Base-by-base conservation (phyloP, 225 moss, liverwort and hornwort species). In the Pleurozium schreberi region DNA sequence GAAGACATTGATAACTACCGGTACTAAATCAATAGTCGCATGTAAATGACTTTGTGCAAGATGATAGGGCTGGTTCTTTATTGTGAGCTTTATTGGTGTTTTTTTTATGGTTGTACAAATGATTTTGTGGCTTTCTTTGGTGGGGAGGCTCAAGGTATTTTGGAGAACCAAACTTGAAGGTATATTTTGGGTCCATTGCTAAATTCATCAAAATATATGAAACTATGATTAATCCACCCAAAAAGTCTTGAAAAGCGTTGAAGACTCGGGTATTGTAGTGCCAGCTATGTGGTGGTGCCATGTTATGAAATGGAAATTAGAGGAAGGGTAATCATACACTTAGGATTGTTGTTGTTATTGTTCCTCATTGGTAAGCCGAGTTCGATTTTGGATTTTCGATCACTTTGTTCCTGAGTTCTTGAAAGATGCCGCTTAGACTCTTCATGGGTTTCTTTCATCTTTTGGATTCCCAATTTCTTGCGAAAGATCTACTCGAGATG, bases 311-410 rank as follows among this genome's bases (percentile, higher is more conserved):
- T 28, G 43, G 78, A 68, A 65, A 85, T 40, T 17, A 47, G 31
- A 86, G 53, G 70, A 64, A 60, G 21, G 47, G 40, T 49, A 66
- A 75, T 28, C 13, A 30, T 94, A 93, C 93, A 92, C n/a, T n/a
- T n/a, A 66, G 31, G 91, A 84, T 84, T 96, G 89, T 60, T 93
- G 91, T 88, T 92, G 91, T 87, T 94, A 90, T 52, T 94, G 91
- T 80, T 91, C 88, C 50, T 65, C 61, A 43, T 40, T 88, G 43
- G 84, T 86, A 34, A 88, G 88, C 42, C 47, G 74, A 38, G 86
- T 88, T 62, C 87, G 92, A 34, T 95, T 93, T 33, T 89, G 90
- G n/a, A 91, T 89, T 88, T 95, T 84, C 40, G 90, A 90, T 49
- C 80, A 89, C 89, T 93, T 74, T 40, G 85, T 70, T 90, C 90